Base-by-base conservation (phyloP, 441 rosid genomes). In the Isatis lusitanica region DNA sequence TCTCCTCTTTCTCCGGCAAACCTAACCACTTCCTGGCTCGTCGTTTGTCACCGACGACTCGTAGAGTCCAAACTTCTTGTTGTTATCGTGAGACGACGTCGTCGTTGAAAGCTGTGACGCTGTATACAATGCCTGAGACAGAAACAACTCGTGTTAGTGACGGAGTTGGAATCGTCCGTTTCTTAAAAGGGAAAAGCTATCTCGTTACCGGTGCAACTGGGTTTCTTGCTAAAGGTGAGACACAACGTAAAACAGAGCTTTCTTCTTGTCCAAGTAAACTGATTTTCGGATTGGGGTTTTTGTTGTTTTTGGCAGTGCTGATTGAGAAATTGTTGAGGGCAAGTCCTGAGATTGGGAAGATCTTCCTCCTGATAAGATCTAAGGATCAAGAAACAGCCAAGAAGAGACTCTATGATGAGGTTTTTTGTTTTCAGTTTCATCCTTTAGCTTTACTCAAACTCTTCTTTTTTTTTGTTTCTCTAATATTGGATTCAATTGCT, bases 251-350 rank as follows among this genome's bases (percentile, higher is more conserved):
- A 15, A 7, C 6, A 7, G 47, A 44, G 40, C 11, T 55, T 74
- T 56, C 71, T 65, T 64, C 13, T 52, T 53, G 0, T 42, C 0
- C 68, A 63, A 63, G 55, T 40, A 13, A 72, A 71, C 55, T 28
- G 44, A 52, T 12, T 24, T 61, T 16, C 36, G 3, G 31, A 5
- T 0, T 33, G 36, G 7, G 1, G 3, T 4, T 26, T 33, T 5
- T 33, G 5, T 1, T 33, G 1, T 33, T 33, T 33, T 33, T 11
- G 30, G 51, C 21, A 64, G 77, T 55, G 36, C 16, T 73, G 38
- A 26, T 78, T 42, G 86, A 83, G 79, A 83, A 83, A 73, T 53
- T 80, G 43, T 52, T 83, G 55, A 73, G 84, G 68, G 60, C 38
- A n/a, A 60, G 71, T 17, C 83, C 83, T 6, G 78, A 83, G 17